Evolutionary conservation across 108 stramenopile species (phyloP), one percentile per base, ranked within the genome.

Genomic region (Conticribra weissflogii): DNA sequence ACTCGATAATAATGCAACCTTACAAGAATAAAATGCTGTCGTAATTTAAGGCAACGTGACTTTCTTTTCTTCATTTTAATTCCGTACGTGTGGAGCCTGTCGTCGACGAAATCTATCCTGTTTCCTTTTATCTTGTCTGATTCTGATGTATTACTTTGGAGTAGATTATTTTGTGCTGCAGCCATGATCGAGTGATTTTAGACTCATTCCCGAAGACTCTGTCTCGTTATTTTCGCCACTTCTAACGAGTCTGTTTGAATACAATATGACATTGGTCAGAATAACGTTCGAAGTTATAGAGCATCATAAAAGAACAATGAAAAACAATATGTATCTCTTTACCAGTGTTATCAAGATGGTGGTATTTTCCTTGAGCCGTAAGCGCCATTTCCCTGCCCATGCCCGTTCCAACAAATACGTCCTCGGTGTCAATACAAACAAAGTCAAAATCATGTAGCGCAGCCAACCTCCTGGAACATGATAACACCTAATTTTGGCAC

Each of bases 391-490:
- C 87, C 74, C 85, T 88, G 4, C 84, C 89, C 34, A 90, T 48
- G 21, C 89, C 89, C 18, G 89, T 90, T 31, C 72, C 63, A 32
- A 88, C 84, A 63, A 90, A 90, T 36, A 78, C 86, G 74, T 85
- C 84, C 56, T 90, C 89, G 0, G 86, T 85, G 46, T 90, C 87
- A 23, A 90, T 66, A 62, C 83, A 58, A 16, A 90, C 77, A 28
- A 90, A 62, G 59, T 85, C 83, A 44, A 90, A 85, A 15, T 79
- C 82, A 0, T 50, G 41, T 18, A 86, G 36, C 32, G 66, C 53
- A 8, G 81, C 62, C 18, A 88, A 66, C 44, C 82, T 83, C 52
- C 53, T 79, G 21, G 85, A 74, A 32, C 80, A 83, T n/a, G 74
- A 67, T 15, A 89, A 33, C 12, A 87, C 84, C 36, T 41, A 41